Evolutionary conservation across 1,284 basidiomycete genomes (phyloP), one percentile per base, ranked within the genome.

Genomic region (Phellopilus nigrolimitatus): DNA sequence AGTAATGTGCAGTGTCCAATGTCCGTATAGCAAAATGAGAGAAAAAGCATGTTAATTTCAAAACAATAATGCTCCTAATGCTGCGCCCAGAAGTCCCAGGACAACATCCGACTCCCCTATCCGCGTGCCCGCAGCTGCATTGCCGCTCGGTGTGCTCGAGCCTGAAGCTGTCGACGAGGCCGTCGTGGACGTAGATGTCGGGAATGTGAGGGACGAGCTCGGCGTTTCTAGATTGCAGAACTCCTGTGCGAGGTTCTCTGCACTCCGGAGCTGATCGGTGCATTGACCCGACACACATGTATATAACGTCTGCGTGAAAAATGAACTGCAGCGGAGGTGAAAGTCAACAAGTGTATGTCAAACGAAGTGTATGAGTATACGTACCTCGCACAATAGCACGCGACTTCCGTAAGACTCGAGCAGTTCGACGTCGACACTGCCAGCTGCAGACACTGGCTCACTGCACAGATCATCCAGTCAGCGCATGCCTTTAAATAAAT

Each of bases 141-240:
- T 37, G n/a, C n/a, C n/a, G 34, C n/a, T 37, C 34, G 34, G 15
- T 8, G 34, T 37, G 4, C 34, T 15, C 34, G 34, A 37, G 15
- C 34, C 34, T 17, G 34, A 4, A 37, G 34, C 7, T 3, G 25
- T 31, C 3, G 42, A n/a, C 12, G 50, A 39, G n/a, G 47, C 34
- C 15, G 36, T 40, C 3, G 44, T 39, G 6, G 38, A 34, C 17
- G 43, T 36, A 6, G 56, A 43, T 5, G 60, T 39, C 8, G 63
- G 55, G 58, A 64, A 67, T 7, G 64, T 60, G n/a, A 67, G 56
- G 24, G 60, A 62, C 4, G 61, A 60, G 58, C 61, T 67, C 22
- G 61, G 51, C 24, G 60, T 57, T 1, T 64, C 62, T 33, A 59
- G 38, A 44, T 61, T 61, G 55, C 66, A 67, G 59, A 67, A 65